Percentiles rank a stretch among this genome's conserved stretches.
These are phyloP conservation scores for Phyllachora maydis DNA, from an alignment of 2,329 filamentous ascomycete genomes.

Conservation along the genomic window DNA sequence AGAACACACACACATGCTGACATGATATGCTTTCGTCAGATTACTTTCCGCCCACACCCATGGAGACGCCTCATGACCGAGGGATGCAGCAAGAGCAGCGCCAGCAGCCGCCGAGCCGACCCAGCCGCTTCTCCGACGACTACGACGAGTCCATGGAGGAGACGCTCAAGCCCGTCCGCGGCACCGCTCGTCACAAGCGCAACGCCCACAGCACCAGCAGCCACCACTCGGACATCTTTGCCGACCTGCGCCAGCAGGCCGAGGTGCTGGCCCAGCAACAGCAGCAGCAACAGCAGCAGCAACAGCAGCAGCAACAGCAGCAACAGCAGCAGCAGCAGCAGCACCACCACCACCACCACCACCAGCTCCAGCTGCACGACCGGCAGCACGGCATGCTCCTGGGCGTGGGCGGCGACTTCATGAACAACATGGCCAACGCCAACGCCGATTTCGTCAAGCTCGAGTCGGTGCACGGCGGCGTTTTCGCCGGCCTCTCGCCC, in stretches of 20 bases:
- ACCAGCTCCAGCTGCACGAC: too few relatives aligned
- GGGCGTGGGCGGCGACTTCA: constrained; percentile 24
- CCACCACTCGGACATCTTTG: constrained; percentile 30
- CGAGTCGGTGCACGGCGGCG: constrained; percentile 10
- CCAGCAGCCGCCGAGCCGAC: too few relatives aligned
- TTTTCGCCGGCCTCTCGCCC: constrained; percentile 17
- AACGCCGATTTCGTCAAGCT: constrained; percentile 15
- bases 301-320: too few relatives aligned
- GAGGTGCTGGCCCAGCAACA: constrained; percentile 29
- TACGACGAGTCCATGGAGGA: constrained; percentile 48
- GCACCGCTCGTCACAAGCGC: too few relatives aligned
- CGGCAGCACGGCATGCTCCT: constrained; percentile 31
- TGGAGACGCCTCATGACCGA: constrained; percentile 36
- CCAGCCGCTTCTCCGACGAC: constrained; percentile 32
- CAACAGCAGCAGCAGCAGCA: too few relatives aligned
- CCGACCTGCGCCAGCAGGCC: constrained; percentile 34
- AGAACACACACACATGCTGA: too few relatives aligned
- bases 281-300: too few relatives aligned
- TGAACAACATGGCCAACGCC: constrained; percentile 19
- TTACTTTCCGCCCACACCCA: constrained; percentile 47
- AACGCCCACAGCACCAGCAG: constrained; percentile 13
- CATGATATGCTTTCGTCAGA: too few relatives aligned
- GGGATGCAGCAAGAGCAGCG: constrained; percentile 15
- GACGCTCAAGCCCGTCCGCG: constrained; percentile 35
- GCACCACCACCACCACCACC: too few relatives aligned